Base-by-base conservation (phyloP, 495 filamentous ascomycete genomes). In the Trypethelium eluteriae region DNA sequence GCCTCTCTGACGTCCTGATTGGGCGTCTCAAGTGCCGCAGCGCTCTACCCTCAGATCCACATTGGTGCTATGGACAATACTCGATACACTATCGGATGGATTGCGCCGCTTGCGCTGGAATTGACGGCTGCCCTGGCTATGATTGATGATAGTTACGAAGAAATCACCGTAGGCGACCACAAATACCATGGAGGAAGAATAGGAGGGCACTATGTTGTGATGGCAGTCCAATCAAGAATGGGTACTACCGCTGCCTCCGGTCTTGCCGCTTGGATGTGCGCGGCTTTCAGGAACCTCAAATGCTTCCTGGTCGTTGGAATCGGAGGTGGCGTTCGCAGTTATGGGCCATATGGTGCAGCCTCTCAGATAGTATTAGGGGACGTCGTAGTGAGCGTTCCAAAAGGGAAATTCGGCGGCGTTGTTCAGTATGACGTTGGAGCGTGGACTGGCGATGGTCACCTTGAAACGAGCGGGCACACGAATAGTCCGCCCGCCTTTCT, bases 31-130 rank as follows among this genome's bases (percentile, higher is more conserved):
- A 25, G 25, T 25, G 25, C 25, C 25, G 25, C 1, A 25, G 25
- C 25, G 25, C 25, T 25, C 25, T 1, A 25, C 25, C 25, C 25
- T 25, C 25, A 25, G 25, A 25, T 25, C 25, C 25, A 25, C 25
- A 25, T 25, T 25, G 25, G 1, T 25, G 0, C 25, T 25, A 25
- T 25, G 25, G 25, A 25, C 25, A 25, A 25, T 25, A 25, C 25
- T 25, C 41, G 61, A 63, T 68, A 68, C 46, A 64, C 66, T 61
- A 25, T 68, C 5, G 66, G 35, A 38, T 68, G 66, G 66, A 68
- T 68, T 36, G 62, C 63, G 14, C 57, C 62, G 3, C 50, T 68
- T 14, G 16, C 61, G 6, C 18, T 65, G 34, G 62, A 68, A 36
- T 6, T 49, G 38, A 5, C 62, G 5, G 66, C 66, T 18, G 62